Evolutionary conservation across 78 protist species (phyloP).

Genomic region (Cyanophora paradoxa): DNA sequence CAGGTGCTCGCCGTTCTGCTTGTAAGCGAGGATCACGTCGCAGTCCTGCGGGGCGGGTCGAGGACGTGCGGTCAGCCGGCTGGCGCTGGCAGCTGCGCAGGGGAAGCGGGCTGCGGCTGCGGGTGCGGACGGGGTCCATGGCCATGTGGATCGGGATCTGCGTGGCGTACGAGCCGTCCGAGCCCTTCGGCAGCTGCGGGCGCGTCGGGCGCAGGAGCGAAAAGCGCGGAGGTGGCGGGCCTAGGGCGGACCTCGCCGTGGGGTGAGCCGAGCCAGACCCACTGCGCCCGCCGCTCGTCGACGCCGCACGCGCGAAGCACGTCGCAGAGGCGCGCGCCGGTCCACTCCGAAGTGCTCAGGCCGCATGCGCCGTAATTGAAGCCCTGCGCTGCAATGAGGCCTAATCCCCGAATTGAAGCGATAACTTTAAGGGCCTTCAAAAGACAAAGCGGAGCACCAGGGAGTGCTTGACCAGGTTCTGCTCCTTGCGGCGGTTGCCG

Average conservation of each 20-base stretch:
- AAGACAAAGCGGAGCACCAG: too few species aligned
- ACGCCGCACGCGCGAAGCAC: neutral
- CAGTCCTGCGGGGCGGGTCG: too few species aligned
- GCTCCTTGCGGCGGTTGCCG: slow-evolving; percentile 34
- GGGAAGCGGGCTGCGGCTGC: too few species aligned
- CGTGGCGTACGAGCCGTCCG: slow-evolving; percentile 7
- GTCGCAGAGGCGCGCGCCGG: slow-evolving; percentile 3
- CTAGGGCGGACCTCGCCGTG: too few species aligned
- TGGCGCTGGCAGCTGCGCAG: too few species aligned
- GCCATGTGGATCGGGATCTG: slow-evolving; percentile 1
- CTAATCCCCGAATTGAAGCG: too few species aligned
- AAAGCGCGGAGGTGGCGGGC: too few species aligned
- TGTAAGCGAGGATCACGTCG: slow-evolving; percentile 18
- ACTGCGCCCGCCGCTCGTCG: too few species aligned
- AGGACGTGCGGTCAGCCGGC: too few species aligned
- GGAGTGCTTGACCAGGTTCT: slow-evolving; percentile 11
- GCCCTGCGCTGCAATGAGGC: neutral
- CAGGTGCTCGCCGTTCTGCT: slow-evolving; percentile 12
- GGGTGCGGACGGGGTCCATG: neutral
- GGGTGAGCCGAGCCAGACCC: too few species aligned
- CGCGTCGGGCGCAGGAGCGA: too few species aligned
- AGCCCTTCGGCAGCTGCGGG: neutral
- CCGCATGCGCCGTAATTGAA: slow-evolving; percentile 20
- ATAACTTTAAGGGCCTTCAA: too few species aligned
- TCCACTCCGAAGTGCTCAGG: neutral